phyloP scores from a whole-genome alignment of 2,329 filamentous ascomycete genomes.

The Exophiala xenobiotica region DNA sequence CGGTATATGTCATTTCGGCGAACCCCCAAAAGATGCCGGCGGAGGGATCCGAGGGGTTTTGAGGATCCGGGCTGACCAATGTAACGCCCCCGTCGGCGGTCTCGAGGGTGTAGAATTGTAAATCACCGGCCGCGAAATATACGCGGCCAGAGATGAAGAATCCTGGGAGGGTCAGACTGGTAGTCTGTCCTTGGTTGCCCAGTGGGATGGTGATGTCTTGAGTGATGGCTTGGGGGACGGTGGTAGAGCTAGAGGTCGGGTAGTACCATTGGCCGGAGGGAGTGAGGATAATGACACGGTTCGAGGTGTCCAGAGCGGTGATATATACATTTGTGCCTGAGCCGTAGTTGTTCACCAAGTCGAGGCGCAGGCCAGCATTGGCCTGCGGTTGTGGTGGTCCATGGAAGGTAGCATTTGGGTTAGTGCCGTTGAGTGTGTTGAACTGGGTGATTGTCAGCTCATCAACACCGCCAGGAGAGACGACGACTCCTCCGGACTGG shows the following conservation, averaged over 20 bases:
- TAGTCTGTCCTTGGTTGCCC: slow-evolving; percentile 38
- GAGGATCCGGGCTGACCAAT: slow-evolving; percentile 52
- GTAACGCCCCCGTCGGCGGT: slow-evolving; percentile 33
- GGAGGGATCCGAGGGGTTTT: slow-evolving; percentile 46
- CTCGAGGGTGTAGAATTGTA: slow-evolving; percentile 46
- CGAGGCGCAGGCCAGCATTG: neutral
- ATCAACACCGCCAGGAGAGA: neutral
- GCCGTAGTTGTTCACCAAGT: slow-evolving; percentile 47
- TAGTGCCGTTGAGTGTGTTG: slow-evolving; percentile 5
- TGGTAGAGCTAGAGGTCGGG: slow-evolving; percentile 41
- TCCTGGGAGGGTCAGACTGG: slow-evolving; percentile 43
- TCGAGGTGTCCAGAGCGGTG: slow-evolving; percentile 44
- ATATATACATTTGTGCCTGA: slow-evolving; percentile 48
- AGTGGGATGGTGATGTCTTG: slow-evolving; percentile 47
- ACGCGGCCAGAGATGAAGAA: slow-evolving; percentile 46
- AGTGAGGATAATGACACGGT: slow-evolving; percentile 48
- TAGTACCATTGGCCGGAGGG: slow-evolving; percentile 45
- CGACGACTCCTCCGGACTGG: neutral
- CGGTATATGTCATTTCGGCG: slow-evolving; percentile 50
- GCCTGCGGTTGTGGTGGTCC: neutral
- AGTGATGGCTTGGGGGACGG: slow-evolving; percentile 39
- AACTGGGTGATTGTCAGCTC: neutral
- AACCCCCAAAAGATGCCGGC: slow-evolving; percentile 51
- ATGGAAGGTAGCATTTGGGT: neutral
- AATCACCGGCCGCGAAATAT: slow-evolving; percentile 47